phyloP scores from a whole-genome alignment of 2,329 filamentous ascomycete genomes.

The Aspergillus awamori region DNA sequence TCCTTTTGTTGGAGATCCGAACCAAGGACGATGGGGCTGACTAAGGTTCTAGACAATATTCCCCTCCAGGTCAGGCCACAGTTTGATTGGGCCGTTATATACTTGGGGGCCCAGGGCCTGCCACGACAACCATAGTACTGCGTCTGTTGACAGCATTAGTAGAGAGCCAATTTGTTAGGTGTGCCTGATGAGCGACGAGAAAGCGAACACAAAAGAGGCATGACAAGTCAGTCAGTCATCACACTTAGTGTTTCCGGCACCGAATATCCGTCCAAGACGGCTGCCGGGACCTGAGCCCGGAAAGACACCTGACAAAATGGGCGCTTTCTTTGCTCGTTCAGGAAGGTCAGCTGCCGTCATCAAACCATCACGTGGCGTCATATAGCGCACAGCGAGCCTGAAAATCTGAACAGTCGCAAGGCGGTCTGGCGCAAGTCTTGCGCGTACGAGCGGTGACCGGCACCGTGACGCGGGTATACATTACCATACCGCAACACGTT shows the following conservation, averaged over 20 bases:
- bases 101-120: slow-evolving; percentile 12
- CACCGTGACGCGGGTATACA: slow-evolving; percentile 19
- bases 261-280: slow-evolving; percentile 1
- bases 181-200: no score
- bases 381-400: slow-evolving; percentile 16
- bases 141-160: background rate
- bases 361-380: slow-evolving; percentile 36
- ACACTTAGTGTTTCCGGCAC: background rate
- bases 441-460: slow-evolving; percentile 23
- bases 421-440: slow-evolving; percentile 19
- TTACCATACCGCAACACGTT: slow-evolving; percentile 20
- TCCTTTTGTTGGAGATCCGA: slow-evolving; percentile 4
- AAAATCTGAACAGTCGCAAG: slow-evolving; percentile 1
- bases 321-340: slow-evolving; percentile 12
- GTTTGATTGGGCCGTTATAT: slow-evolving; percentile 13
- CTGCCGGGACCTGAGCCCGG: background rate
- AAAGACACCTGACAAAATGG: slow-evolving; percentile 13
- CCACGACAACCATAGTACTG: background rate
- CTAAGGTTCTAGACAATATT: slow-evolving; percentile 16
- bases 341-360: slow-evolving; percentile 31
- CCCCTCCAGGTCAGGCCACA: background rate
- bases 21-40: slow-evolving; percentile 12
- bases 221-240: no score
- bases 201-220: no score
- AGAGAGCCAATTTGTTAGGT: background rate